Conservation (phyloP, 2,329 filamentous ascomycete species). For the Epichloe aotearoae region DNA sequence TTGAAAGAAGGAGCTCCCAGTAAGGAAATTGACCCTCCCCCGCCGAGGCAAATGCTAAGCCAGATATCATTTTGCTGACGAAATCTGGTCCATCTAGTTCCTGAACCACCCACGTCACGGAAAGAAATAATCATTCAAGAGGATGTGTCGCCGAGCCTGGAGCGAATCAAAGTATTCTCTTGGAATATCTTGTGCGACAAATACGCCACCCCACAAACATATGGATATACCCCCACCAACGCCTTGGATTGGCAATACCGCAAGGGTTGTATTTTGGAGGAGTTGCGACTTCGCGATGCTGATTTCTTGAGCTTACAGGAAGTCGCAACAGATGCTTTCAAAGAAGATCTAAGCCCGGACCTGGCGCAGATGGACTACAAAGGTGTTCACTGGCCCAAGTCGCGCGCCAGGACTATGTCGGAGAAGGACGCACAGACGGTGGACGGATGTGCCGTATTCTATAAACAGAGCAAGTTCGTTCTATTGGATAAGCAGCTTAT, state of each 20-base stretch:
- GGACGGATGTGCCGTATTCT: constrained; percentile 94
- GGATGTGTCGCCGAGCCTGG: constrained; percentile 42
- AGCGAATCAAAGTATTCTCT: constrained; percentile 74
- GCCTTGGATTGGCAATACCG: constrained; percentile 82
- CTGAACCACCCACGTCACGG: constrained; percentile 62
- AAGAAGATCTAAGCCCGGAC: constrained; percentile 79
- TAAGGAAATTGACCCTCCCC: constrained; percentile 31
- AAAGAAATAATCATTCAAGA: constrained; percentile 67
- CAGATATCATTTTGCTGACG: not conserved
- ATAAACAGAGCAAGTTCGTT: constrained; percentile 89
- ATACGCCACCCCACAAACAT: constrained; percentile 71
- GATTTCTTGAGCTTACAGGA: constrained; percentile 93
- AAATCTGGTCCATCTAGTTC: constrained; percentile 39
- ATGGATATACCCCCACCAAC: constrained; percentile 77
- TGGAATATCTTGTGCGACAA: constrained; percentile 96
- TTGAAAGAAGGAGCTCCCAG: constrained; percentile 75
- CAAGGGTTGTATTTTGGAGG: constrained; percentile 67
- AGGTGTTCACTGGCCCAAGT: constrained; percentile 85
- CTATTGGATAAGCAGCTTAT: constrained; percentile 88
- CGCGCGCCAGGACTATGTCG: constrained; percentile 79
- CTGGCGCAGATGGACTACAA: constrained; percentile 83
- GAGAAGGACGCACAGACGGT: constrained; percentile 82
- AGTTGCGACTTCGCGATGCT: constrained; percentile 65
- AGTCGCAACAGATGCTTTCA: constrained; percentile 82
- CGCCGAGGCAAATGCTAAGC: not conserved